Conservation (phyloP, 2,329 filamentous ascomycete genomes). For the Fusarium ramigenum region DNA sequence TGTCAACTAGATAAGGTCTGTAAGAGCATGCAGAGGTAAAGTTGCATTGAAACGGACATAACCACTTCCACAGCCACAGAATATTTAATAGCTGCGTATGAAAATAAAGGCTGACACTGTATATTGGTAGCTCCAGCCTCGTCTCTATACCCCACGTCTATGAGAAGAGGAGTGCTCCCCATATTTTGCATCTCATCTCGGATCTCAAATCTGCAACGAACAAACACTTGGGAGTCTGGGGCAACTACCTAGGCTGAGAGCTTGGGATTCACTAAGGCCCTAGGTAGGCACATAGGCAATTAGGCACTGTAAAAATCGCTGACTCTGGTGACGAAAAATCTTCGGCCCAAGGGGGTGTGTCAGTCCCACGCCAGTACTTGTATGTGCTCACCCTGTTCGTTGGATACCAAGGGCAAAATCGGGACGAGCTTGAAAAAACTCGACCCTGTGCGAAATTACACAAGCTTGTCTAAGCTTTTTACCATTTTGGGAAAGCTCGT, state of each 20-base stretch:
- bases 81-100: conserved; percentile 9
- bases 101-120: conserved; percentile 17
- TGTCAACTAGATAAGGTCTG: background rate
- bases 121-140: conserved; percentile 9
- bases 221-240: conserved; percentile 17
- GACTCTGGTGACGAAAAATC: conserved; percentile 33
- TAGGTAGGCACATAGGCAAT: background rate
- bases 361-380: background rate
- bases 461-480: conserved; percentile 40
- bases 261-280: conserved; percentile 27
- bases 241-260: conserved; percentile 25
- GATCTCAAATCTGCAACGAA: conserved; percentile 10
- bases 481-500: conserved; percentile 35
- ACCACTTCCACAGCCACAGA: background rate
- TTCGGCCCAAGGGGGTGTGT: conserved; percentile 39
- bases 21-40: background rate
- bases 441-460: conserved; percentile 33
- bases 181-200: conserved; percentile 24
- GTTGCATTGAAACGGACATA: background rate
- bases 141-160: conserved; percentile 14
- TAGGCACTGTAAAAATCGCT: background rate
- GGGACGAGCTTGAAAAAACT: conserved; percentile 23
- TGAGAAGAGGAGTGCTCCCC: conserved; percentile 8
- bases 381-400: background rate
- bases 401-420: conserved; percentile 33